Evolutionary conservation across 441 rosid genomes (phyloP).

Genomic region (Aquilaria agallochum): DNA sequence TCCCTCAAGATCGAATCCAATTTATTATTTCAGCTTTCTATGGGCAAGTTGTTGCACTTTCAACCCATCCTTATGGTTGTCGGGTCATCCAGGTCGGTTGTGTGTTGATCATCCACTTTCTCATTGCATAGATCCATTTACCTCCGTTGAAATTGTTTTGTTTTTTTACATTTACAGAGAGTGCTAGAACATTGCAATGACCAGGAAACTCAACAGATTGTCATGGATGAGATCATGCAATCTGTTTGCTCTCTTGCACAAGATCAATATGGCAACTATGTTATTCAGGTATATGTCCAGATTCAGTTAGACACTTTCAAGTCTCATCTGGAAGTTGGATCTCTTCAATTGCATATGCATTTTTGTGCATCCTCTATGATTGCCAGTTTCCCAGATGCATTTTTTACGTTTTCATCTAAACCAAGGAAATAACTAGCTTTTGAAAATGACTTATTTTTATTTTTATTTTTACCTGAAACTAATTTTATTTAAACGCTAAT

Average conservation of each 20-base stretch:
- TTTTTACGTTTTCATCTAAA: no score
- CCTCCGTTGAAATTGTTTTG: constrained; percentile 11
- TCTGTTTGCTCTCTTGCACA: constrained; percentile 74
- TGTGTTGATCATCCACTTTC: constrained; percentile 11
- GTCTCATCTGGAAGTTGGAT: not conserved
- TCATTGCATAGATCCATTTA: constrained; percentile 12
- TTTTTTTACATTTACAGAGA: constrained; percentile 42
- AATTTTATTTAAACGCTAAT: no score
- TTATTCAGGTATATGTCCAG: constrained; percentile 61
- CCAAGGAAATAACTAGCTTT: no score
- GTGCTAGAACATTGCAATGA: constrained; percentile 83
- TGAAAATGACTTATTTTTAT: no score
- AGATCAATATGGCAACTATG: constrained; percentile 96
- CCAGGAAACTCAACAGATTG: constrained; percentile 49
- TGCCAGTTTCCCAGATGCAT: no score
- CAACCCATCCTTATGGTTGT: constrained; percentile 94
- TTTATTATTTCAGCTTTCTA: constrained; percentile 79
- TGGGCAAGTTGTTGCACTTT: constrained; percentile 81
- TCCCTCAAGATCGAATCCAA: constrained; percentile 73
- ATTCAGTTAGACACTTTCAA: not conserved
- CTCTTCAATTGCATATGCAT: no score
- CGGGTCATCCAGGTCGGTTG: constrained; percentile 82
- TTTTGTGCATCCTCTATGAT: no score
- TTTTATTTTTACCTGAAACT: no score
- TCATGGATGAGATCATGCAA: constrained; percentile 86